A percentile compares a stretch with the other conserved stretches of the same genome.
phyloP scores from a whole-genome alignment of 768 basidiomycete genomes.

The Leccinum truebloodii region DNA sequence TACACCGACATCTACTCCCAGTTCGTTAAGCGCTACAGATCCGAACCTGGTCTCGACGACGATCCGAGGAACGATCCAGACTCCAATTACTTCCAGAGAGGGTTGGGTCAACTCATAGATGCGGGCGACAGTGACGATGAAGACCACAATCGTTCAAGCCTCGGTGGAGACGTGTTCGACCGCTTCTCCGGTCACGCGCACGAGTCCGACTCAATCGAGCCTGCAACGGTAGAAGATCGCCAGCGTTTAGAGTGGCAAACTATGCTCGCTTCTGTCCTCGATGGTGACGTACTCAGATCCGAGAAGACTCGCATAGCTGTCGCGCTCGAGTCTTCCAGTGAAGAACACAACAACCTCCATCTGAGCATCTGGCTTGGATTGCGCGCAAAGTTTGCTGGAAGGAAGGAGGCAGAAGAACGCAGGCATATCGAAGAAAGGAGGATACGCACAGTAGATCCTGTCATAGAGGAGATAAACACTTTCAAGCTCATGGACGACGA shows the following conservation, averaged over 20 bases:
- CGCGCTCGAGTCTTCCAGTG: slow-evolving; percentile 66
- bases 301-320: slow-evolving; percentile 93
- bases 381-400: slow-evolving; percentile 80
- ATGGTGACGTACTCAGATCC: slow-evolving; percentile 91
- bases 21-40: slow-evolving; percentile 75
- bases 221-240: slow-evolving; percentile 70
- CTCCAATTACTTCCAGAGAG: slow-evolving; percentile 76
- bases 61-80: slow-evolving; percentile 82
- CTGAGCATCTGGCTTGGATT: slow-evolving; percentile 87
- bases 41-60: slow-evolving; percentile 59
- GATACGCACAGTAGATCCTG: slow-evolving; percentile 73
- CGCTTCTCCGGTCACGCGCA: slow-evolving; percentile 52
- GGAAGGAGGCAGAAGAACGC: slow-evolving; percentile 81
- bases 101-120: slow-evolving; percentile 65
- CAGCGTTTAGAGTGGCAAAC: slow-evolving; percentile 95
- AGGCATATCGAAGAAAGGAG: slow-evolving; percentile 81
- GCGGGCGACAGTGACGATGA: slow-evolving; percentile 81
- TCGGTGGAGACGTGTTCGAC: slow-evolving; percentile 48
- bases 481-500: slow-evolving; percentile 62
- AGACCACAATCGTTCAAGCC: slow-evolving; percentile 46
- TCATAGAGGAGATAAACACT: slow-evolving; percentile 79
- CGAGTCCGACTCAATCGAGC: slow-evolving; percentile 65
- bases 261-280: slow-evolving; percentile 90
- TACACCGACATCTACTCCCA: slow-evolving; percentile 74
- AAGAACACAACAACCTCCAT: slow-evolving; percentile 67